These are phyloP conservation scores for Casuarina cunninghamiana DNA, from an alignment of 306 rosid genomes.

Conservation along the genomic window DNA sequence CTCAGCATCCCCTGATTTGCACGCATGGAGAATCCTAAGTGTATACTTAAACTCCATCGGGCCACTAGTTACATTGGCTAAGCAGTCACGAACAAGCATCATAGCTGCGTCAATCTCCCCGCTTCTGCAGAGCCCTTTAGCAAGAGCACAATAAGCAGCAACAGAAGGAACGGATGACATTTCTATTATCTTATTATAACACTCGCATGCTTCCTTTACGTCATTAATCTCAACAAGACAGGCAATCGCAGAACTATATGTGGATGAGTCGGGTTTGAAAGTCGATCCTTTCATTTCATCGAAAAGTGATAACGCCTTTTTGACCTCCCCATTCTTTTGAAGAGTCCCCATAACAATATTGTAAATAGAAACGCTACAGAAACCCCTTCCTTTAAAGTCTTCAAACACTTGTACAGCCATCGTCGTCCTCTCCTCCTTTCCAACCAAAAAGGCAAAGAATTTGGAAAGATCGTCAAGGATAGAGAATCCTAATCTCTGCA, in stretches of 20 bases:
- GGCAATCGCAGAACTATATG: slow-evolving; percentile 48
- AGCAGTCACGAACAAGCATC: slow-evolving; percentile 78
- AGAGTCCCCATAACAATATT: slow-evolving; percentile 64
- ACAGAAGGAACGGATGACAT: slow-evolving; percentile 71
- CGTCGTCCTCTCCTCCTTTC: slow-evolving; percentile 43
- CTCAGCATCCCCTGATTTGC: slow-evolving; percentile 54
- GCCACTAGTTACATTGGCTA: slow-evolving; percentile 57
- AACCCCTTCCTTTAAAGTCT: slow-evolving; percentile 48
- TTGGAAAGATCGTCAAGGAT: slow-evolving; percentile 51
- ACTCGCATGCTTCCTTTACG: slow-evolving; percentile 61
- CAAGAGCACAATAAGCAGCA: slow-evolving; percentile 58
- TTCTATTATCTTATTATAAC: slow-evolving; percentile 69
- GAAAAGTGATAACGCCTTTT: slow-evolving; percentile 59
- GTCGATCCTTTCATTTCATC: slow-evolving; percentile 48
- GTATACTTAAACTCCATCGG: slow-evolving; percentile 73
- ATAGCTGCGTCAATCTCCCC: slow-evolving; percentile 81
- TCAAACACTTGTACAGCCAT: slow-evolving; percentile 52
- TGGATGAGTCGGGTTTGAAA: slow-evolving; percentile 45
- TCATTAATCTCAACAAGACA: slow-evolving; percentile 61
- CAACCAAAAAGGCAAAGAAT: slow-evolving; percentile 53
- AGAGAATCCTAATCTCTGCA: slow-evolving; percentile 52
- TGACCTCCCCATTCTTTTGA: slow-evolving; percentile 44
- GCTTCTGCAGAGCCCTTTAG: slow-evolving; percentile 60
- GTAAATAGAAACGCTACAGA: slow-evolving; percentile 49
- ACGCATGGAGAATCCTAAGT: slow-evolving; percentile 61